phyloP scores from a whole-genome alignment of 1,139 yeast genomes.

The Yamadazyma pseudoaaseri region DNA sequence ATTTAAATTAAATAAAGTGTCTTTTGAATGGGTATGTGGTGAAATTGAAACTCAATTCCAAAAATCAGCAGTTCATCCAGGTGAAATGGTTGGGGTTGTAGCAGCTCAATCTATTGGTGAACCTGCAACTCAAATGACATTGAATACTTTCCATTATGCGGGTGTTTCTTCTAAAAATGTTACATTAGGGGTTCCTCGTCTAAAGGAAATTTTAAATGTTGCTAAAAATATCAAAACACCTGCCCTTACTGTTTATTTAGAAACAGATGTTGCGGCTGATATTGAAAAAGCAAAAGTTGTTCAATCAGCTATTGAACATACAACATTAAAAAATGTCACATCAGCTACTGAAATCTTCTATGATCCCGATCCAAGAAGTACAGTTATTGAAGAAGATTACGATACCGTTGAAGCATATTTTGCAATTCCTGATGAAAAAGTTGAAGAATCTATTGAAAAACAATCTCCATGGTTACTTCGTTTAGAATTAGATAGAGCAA shows the following conservation, averaged over 20 bases:
- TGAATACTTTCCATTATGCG: conserved; percentile 99
- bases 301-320: conserved; percentile 96
- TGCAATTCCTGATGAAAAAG: conserved; percentile 96
- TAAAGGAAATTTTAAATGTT: conserved; percentile 97
- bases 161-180: conserved; percentile 99
- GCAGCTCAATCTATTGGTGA: conserved; percentile 99
- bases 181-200: conserved; percentile 98
- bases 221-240: conserved; percentile 99
- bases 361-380: conserved; percentile 96
- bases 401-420: conserved; percentile 97
- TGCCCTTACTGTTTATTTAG: conserved; percentile 86
- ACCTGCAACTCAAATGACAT: conserved; percentile 99
- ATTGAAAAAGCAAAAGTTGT: conserved; percentile 93
- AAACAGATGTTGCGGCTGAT: conserved; percentile 77
- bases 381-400: conserved; percentile 93
- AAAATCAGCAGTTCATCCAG: conserved; percentile 92
- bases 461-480: conserved; percentile 98
- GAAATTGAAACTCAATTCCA: conserved; percentile 93
- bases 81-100: conserved; percentile 99
- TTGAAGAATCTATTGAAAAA: conserved; percentile 86
- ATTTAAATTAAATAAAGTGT: conserved; percentile 76
- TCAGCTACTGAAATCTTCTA: conserved; percentile 96
- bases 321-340: conserved; percentile 91
- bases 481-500: conserved; percentile 95
- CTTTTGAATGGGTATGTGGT: conserved; percentile 95